These are phyloP conservation scores for Acacia melanoxylon DNA, from an alignment of 306 rosid species.

Conservation along the genomic window DNA sequence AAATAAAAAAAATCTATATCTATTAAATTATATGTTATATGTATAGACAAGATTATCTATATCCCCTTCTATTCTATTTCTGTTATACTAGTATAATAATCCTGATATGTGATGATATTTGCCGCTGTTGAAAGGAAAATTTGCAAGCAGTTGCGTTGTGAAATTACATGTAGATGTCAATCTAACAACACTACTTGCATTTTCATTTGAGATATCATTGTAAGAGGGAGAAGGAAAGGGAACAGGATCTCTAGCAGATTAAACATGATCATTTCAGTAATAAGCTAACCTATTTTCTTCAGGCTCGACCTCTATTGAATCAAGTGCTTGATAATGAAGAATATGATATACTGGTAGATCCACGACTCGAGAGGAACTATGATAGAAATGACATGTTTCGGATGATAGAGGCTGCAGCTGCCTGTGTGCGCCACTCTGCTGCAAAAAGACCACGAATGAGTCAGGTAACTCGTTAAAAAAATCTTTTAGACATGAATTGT, in stretches of 20 bases:
- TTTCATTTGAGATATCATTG: neutral
- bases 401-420: conserved; percentile 94
- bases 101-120: neutral
- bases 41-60: too few relatives aligned
- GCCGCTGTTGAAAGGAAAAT: neutral
- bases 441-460: conserved; percentile 85
- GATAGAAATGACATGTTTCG: conserved; percentile 66
- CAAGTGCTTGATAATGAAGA: conserved; percentile 65
- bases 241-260: neutral
- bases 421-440: conserved; percentile 86
- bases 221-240: neutral
- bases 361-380: conserved; percentile 66
- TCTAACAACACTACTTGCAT: neutral
- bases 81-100: too few relatives aligned
- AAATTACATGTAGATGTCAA: conserved; percentile 3
- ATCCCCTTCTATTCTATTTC: too few relatives aligned
- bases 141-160: neutral
- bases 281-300: conserved; percentile 31
- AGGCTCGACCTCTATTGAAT: conserved; percentile 83
- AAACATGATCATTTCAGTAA: conserved; percentile 3
- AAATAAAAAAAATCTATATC: too few relatives aligned
- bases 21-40: too few relatives aligned
- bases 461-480: conserved; percentile 53
- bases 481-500: conserved; percentile 37
- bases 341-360: conserved; percentile 68